Evolutionary conservation across 352 stramenopile species (phyloP), one percentile per base, ranked within the genome.

Genomic region (Phytophthora tentaculata): DNA sequence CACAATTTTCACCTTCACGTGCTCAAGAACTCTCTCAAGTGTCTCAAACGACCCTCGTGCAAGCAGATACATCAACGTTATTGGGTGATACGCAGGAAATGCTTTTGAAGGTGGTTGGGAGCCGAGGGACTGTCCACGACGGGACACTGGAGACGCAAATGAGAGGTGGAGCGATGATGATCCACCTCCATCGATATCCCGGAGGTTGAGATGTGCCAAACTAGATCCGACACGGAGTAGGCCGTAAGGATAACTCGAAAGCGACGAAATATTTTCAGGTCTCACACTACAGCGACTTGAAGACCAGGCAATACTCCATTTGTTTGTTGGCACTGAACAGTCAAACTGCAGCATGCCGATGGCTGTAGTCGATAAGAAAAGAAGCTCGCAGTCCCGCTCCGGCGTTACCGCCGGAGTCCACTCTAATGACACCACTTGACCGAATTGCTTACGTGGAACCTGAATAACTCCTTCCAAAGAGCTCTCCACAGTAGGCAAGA

Each of bases 11-110:
- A 64, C 47, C 47, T 84, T 79, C 43, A 95, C 73, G 39, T 93
- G 70, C 24, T 86, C 70, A 9, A 94, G 61, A 19, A 89, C 47
- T 19, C 59, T 74, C 47, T 92, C 69, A 3, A 93, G 62, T n/a
- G 72, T 89, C 17, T 70, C 48, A 29, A 95, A 94, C 14, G 77
- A 86, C 13, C 89, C 86, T 39, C 83, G 65, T 49, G 79, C 73
- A 5, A 96, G 78, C 32, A 95, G 70, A 55, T 90, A 94, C 45
- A 93, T 70, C 26, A 96, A 26, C 14, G 73, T 84, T 45, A 92
- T 70, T 1, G 89, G 89, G 13, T 95, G 85, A 8, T 86, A 61
- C 16, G 67, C 76, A 59, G 76, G 66, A 37, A 85, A 65, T 19
- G 45, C 48, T 35, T 68, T 75, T 23, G 51, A 74, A 24, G 50